These are phyloP conservation scores for Hydrangea macrophylla DNA, from an alignment of 148 eudicot species.

Conservation along the genomic window DNA sequence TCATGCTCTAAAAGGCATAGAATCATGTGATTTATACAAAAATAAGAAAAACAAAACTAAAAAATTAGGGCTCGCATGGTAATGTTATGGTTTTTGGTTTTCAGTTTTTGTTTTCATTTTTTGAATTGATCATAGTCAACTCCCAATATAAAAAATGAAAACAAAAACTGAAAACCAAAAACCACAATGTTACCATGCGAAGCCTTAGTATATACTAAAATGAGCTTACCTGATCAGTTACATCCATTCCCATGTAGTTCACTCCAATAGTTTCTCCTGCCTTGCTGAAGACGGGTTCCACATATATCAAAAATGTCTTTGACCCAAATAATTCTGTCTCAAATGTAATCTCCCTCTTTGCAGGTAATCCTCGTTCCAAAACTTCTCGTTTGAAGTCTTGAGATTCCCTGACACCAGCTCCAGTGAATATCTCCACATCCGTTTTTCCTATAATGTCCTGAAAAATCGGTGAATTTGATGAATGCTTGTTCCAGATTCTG, in stretches of 20 bases:
- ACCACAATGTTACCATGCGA: background rate
- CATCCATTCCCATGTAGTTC: constrained; percentile 93
- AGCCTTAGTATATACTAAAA: constrained; percentile 11
- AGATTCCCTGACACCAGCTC: constrained; percentile 84
- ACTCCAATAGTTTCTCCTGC: constrained; percentile 89
- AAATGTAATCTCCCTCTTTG: constrained; percentile 87
- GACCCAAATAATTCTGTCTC: constrained; percentile 80
- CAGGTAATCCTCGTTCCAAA: constrained; percentile 72
- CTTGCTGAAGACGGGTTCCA: constrained; percentile 86
- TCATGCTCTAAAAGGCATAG: too few species aligned
- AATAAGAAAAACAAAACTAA: too few species aligned
- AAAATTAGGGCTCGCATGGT: too few species aligned
- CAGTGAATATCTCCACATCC: constrained; percentile 77
- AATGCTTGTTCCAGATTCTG: constrained; percentile 21
- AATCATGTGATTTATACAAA: too few species aligned
- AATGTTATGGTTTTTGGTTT: too few species aligned
- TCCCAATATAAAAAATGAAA: too few species aligned
- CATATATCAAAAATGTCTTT: constrained; percentile 83
- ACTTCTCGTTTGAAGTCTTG: constrained; percentile 90
- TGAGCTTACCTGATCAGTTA: constrained; percentile 81
- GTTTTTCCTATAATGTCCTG: constrained; percentile 95
- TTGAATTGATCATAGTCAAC: too few species aligned
- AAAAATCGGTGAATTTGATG: constrained; percentile 38
- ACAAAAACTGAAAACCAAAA: too few species aligned
- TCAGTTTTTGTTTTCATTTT: too few species aligned